Conservation (phyloP, 257 asterid genomes). For the Solanum habrochaites region DNA sequence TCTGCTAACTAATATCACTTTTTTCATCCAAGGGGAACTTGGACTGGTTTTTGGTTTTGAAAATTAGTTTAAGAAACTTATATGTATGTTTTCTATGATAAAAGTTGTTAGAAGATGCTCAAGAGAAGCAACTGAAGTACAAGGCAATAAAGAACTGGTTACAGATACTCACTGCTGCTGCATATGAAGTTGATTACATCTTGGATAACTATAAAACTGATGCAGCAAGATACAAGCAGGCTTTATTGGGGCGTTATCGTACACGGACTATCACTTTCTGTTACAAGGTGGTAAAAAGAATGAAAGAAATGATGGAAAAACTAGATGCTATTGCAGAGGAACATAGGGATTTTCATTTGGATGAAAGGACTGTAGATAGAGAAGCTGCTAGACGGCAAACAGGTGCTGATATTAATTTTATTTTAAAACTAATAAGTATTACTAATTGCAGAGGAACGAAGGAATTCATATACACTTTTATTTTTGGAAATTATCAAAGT, state of each 20-base stretch:
- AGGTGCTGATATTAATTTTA: not conserved
- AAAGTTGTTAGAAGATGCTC: not conserved
- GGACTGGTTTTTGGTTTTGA: not conserved
- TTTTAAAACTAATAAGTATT: not conserved
- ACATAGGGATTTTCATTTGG: slow-evolving; percentile 1
- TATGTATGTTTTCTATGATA: not conserved
- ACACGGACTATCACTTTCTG: not conserved
- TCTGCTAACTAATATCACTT: not conserved
- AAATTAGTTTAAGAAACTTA: not conserved
- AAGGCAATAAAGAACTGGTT: not conserved
- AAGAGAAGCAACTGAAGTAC: not conserved
- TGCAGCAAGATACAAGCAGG: not conserved
- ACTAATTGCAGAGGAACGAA: not conserved
- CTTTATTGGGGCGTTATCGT: not conserved
- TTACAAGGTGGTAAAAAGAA: slow-evolving; percentile 5
- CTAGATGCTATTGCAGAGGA: slow-evolving; percentile 6
- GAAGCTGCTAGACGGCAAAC: not conserved
- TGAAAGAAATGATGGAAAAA: not conserved
- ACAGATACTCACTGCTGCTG: not conserved
- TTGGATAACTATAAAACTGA: not conserved
- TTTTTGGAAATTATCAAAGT: not conserved
- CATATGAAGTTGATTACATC: not conserved
- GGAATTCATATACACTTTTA: not conserved
- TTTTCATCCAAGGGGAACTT: not conserved
- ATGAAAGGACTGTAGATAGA: not conserved